phyloP scores from a whole-genome alignment of 768 basidiomycete species.

The Termitomyces sp. region DNA sequence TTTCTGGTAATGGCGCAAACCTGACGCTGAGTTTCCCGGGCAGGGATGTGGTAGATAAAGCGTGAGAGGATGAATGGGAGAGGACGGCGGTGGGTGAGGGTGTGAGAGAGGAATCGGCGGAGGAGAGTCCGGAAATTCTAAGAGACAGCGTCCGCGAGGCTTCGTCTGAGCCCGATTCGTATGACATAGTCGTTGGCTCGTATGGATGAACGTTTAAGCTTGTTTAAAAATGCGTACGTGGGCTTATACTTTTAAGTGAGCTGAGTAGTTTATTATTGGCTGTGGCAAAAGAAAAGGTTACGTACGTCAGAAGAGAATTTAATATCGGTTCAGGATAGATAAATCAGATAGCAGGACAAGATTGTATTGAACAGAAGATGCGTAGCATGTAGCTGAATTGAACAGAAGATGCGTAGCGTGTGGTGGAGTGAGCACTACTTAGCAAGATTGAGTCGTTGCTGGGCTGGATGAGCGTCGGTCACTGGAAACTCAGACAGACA shows the following conservation, averaged over 20 bases:
- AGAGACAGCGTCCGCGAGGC: slow-evolving; percentile 4
- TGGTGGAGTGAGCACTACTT: slow-evolving; percentile 5
- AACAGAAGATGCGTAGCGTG: neutral
- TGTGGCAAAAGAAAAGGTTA: neutral
- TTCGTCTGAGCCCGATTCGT: slow-evolving; percentile 10
- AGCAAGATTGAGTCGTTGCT: neutral
- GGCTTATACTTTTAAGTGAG: neutral
- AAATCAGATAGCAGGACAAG: neutral
- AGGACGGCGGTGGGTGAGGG: slow-evolving; percentile 33
- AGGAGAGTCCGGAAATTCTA: slow-evolving; percentile 8
- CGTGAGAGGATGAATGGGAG: slow-evolving; percentile 38
- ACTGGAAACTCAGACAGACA: neutral
- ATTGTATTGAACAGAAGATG: too few species aligned
- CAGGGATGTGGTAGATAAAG: slow-evolving; percentile 28
- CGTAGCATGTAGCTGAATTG: neutral
- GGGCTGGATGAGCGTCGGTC: neutral
- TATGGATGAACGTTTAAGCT: neutral
- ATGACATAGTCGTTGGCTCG: slow-evolving; percentile 6
- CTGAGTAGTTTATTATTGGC: neutral
- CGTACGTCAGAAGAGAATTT: neutral
- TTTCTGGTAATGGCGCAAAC: slow-evolving; percentile 56
- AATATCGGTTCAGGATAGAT: neutral
- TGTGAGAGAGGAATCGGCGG: slow-evolving; percentile 9
- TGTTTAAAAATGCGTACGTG: neutral
- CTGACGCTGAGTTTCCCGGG: slow-evolving; percentile 33